These are phyloP conservation scores for Stagonosporopsis chrysanthemi DNA, from an alignment of 2,329 filamentous ascomycete species.

Conservation along the genomic window DNA sequence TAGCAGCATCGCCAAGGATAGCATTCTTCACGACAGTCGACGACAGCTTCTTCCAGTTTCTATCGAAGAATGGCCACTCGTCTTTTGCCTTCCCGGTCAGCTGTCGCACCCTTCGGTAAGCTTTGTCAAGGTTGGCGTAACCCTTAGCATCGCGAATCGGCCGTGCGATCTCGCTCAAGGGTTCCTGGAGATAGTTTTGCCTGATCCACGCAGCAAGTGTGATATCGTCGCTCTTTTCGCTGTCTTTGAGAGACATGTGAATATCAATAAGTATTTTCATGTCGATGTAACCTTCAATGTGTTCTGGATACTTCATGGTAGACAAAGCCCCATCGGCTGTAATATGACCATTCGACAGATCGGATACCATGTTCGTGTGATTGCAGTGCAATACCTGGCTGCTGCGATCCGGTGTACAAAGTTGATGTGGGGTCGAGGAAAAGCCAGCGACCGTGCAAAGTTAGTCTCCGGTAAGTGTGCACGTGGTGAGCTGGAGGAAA, in stretches of 20 bases:
- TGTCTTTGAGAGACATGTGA: slow-evolving; percentile 29
- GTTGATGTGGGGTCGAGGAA: slow-evolving; percentile 14
- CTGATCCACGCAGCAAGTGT: slow-evolving; percentile 35
- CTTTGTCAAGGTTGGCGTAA: slow-evolving; percentile 35
- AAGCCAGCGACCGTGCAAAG: slow-evolving; percentile 6
- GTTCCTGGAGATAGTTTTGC: slow-evolving; percentile 30
- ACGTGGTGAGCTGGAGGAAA: not conserved
- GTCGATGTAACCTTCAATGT: slow-evolving; percentile 34
- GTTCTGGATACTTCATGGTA: slow-evolving; percentile 22
- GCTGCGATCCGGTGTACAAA: not conserved
- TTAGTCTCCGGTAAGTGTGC: not conserved
- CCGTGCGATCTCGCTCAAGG: slow-evolving; percentile 14
- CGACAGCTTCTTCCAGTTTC: slow-evolving; percentile 34
- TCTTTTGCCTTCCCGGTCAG: slow-evolving; percentile 42
- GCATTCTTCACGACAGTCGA: slow-evolving; percentile 28
- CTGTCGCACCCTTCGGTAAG: slow-evolving; percentile 38
- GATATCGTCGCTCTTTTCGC: slow-evolving; percentile 29
- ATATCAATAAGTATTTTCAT: slow-evolving; percentile 33
- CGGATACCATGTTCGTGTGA: slow-evolving; percentile 18
- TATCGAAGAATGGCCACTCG: slow-evolving; percentile 44
- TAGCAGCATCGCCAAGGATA: slow-evolving; percentile 25
- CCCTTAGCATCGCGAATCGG: slow-evolving; percentile 31
- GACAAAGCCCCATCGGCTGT: slow-evolving; percentile 12
- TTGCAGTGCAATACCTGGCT: not conserved
- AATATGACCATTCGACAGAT: not conserved